Evolutionary conservation across 768 basidiomycete genomes (phyloP).

Genomic region (Panaeolus cyanescens): DNA sequence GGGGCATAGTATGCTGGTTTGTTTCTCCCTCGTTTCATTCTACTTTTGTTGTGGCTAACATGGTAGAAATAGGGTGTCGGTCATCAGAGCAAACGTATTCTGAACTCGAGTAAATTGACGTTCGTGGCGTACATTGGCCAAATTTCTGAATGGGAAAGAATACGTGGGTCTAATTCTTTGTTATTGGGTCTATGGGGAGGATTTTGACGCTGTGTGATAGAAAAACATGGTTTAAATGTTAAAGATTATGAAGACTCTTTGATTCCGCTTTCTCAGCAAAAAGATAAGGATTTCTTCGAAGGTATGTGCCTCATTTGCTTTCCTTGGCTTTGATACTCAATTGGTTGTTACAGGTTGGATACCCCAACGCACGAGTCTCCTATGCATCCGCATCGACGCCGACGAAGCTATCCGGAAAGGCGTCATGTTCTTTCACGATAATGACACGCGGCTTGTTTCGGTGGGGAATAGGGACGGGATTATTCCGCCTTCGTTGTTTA

Average conservation of each 20-base stretch:
- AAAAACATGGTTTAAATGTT: background rate
- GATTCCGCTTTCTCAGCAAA: constrained; percentile 19
- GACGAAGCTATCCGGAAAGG: constrained; percentile 17
- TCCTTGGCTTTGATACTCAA: no score
- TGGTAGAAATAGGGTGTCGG: constrained; percentile 14
- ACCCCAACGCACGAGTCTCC: constrained; percentile 6
- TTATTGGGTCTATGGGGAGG: background rate
- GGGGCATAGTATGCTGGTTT: constrained; percentile 23
- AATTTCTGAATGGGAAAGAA: constrained; percentile 17
- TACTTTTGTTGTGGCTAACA: background rate
- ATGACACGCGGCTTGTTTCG: constrained; percentile 9
- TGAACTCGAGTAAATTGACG: constrained; percentile 15
- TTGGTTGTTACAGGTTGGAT: constrained; percentile 10
- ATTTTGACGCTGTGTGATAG: background rate
- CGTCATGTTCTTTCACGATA: constrained; percentile 22
- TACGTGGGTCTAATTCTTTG: constrained; percentile 15
- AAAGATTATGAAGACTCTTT: constrained; percentile 22
- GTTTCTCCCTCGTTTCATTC: background rate
- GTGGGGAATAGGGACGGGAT: constrained; percentile 15
- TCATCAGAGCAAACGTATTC: constrained; percentile 15
- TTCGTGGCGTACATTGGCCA: constrained; percentile 14
- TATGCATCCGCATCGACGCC: constrained; percentile 22
- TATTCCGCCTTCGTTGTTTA: constrained; percentile 17
- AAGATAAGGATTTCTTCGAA: background rate
- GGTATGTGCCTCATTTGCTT: background rate